A percentile compares a stretch with the other conserved stretches of the same genome.
These are phyloP conservation scores for Albizia julibrissin DNA, from an alignment of 306 rosid genomes.

Conservation along the genomic window DNA sequence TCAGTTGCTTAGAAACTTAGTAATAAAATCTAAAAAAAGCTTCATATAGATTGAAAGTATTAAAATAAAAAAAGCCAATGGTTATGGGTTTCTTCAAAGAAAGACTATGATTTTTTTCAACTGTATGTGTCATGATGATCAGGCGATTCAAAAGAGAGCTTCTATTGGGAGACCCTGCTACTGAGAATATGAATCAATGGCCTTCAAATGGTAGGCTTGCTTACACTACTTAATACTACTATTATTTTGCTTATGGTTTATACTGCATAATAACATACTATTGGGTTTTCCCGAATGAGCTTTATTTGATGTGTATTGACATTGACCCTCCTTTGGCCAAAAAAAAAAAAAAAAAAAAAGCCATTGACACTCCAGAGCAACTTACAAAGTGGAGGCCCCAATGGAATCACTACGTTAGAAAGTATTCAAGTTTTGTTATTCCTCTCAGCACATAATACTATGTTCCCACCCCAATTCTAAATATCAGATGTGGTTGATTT, in stretches of 20 bases:
- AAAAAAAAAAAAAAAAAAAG: too few species aligned
- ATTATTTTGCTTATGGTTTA: too few species aligned
- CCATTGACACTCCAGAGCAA: constrained; percentile 48
- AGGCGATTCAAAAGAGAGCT: constrained; percentile 87
- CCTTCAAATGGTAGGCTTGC: constrained; percentile 60
- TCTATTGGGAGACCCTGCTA: constrained; percentile 46
- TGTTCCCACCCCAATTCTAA: too few species aligned
- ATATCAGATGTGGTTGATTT: too few species aligned
- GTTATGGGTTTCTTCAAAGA: too few species aligned
- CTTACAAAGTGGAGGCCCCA: constrained; percentile 73
- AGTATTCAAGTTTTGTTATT: constrained; percentile 44
- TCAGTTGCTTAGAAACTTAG: too few species aligned
- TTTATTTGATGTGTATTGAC: neutral
- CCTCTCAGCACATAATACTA: too few species aligned
- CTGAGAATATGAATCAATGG: constrained; percentile 69
- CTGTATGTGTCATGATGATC: constrained; percentile 1
- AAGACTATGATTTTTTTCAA: neutral
- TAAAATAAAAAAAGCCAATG: neutral
- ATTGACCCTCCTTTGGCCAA: too few species aligned
- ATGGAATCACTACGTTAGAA: constrained; percentile 60
- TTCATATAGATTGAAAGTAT: too few species aligned
- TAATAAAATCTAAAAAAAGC: too few species aligned
- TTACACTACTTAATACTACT: too few species aligned
- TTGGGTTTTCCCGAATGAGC: neutral
- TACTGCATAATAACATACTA: too few species aligned